A percentile compares a stretch with the other conserved stretches of the same genome.
Evolutionary conservation across 2,329 filamentous ascomycete species (phyloP).

Genomic region (Coniochaeta sp.): DNA sequence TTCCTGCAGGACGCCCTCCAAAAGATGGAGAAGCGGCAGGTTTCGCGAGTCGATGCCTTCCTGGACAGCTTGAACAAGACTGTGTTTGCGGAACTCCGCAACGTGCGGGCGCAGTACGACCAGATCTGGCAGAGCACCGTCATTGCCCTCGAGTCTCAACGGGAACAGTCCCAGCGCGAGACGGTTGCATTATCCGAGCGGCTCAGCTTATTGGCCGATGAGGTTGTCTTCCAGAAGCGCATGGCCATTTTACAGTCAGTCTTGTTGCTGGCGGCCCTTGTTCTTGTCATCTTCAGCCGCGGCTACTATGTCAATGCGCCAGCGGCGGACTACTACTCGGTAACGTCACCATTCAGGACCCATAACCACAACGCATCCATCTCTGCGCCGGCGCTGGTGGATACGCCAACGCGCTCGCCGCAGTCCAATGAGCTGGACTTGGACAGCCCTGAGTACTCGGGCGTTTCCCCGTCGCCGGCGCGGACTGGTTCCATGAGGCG

Average conservation of each 20-base stretch:
- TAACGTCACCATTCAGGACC: not conserved
- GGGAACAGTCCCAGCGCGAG: conserved; percentile 76
- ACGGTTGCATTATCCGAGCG: conserved; percentile 74
- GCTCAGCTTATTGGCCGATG: conserved; percentile 85
- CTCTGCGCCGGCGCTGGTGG: not conserved
- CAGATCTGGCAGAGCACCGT: conserved; percentile 96
- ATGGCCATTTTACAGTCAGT: conserved; percentile 91
- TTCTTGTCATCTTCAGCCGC: conserved; percentile 75
- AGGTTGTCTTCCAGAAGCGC: conserved; percentile 78
- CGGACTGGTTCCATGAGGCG: not conserved
- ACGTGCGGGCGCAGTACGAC: conserved; percentile 80
- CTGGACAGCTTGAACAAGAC: conserved; percentile 81
- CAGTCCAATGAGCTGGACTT: not conserved
- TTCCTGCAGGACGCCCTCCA: conserved; percentile 82
- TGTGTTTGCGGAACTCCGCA: conserved; percentile 72
- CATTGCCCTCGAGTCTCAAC: conserved; percentile 81
- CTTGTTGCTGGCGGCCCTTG: conserved; percentile 77
- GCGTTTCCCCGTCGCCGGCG: not conserved
- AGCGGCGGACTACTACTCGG: not conserved
- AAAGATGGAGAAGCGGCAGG: conserved; percentile 80
- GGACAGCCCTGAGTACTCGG: not conserved
- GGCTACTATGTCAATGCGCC: conserved; percentile 18
- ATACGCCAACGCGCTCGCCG: not conserved
- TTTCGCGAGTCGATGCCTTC: conserved; percentile 76
- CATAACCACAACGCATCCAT: conserved; percentile 2